Evolutionary conservation across 306 rosid species (phyloP), one percentile per base, ranked within the genome.

Genomic region (Cicer arietinum): DNA sequence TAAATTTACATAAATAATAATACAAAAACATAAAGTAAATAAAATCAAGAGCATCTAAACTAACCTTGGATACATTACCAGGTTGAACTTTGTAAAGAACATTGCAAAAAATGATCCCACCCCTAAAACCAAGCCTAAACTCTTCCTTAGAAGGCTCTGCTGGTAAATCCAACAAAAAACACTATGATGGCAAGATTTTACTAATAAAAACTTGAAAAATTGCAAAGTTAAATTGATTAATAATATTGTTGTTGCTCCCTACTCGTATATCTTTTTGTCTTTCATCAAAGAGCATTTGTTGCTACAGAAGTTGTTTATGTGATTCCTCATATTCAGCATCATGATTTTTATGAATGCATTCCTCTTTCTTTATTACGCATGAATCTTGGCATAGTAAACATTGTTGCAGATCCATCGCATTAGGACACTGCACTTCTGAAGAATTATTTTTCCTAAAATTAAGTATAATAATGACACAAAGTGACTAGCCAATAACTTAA

Each of bases 251-350:
- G 79, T 14, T 77, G 72, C 71, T 82, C 56, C 81, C 3, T 82
- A 88, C 98, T 77, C 79, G 86, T 79, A 94, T 84, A 73, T 94
- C 91, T 84, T 76, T 86, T 71, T 91, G 91, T 71, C 91, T 94
- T 71, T 84, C 86, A 87, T 94, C 92, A 74, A 91, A 94, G 50
- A 85, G 83, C 84, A 71, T 80, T 82, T 90, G 77, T 73, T 90
- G 88, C 80, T 86, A 88, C 62, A 83, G 67, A 57, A 83, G 87
- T 80, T 77, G 80, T 48, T 73, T 64, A 76, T 87, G 86, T 13
- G 85, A 80, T 71, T 90, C 85, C 87, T 90, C 92, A 12, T 0
- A 18, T 18, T 87, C 88, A 20, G 84, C 71, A 41, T 86, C 73
- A 64, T 56, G 65, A 44, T 79, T 71, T 80, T 83, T 83, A 61